A percentile compares a stretch with the other conserved stretches of the same genome.
Evolutionary conservation across 1,139 yeast species (phyloP).

Genomic region (Kodamaea fungicola): DNA sequence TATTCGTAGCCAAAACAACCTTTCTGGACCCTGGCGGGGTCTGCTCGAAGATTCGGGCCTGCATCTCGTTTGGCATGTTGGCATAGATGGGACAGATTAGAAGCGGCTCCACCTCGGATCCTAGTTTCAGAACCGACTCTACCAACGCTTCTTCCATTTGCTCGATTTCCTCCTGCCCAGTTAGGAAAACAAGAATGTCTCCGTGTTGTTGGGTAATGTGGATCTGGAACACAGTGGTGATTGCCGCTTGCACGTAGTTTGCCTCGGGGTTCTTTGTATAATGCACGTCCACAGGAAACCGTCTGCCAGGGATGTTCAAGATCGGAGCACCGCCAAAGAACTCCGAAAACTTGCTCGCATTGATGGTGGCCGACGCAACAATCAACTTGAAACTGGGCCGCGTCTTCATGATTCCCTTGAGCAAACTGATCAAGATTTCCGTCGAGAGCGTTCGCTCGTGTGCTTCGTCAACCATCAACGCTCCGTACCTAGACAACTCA

Average conservation of each 20-base stretch:
- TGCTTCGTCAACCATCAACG: slow-evolving; percentile 93
- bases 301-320: slow-evolving; percentile 82
- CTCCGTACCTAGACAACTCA: slow-evolving; percentile 62
- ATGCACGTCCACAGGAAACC: slow-evolving; percentile 83
- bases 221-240: slow-evolving; percentile 76
- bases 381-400: slow-evolving; percentile 70
- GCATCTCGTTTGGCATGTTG: slow-evolving; percentile 81
- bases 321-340: slow-evolving; percentile 84
- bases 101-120: slow-evolving; percentile 59
- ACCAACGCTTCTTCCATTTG: slow-evolving; percentile 66
- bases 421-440: slow-evolving; percentile 78
- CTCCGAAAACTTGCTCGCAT: slow-evolving; percentile 77
- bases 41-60: slow-evolving; percentile 79
- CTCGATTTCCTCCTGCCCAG: slow-evolving; percentile 94
- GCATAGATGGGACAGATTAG: slow-evolving; percentile 89
- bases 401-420: slow-evolving; percentile 64
- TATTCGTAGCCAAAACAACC: slow-evolving; percentile 91
- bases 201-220: slow-evolving; percentile 73
- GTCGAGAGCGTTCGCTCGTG: slow-evolving; percentile 94
- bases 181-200: slow-evolving; percentile 81
- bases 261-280: slow-evolving; percentile 89
- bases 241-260: slow-evolving; percentile 83
- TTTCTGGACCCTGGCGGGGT: slow-evolving; percentile 78
- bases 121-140: slow-evolving; percentile 64
- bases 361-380: slow-evolving; percentile 92